Conservation (phyloP, 2,329 filamentous ascomycete species). For the Aspergillus fumigatiaffinis region DNA sequence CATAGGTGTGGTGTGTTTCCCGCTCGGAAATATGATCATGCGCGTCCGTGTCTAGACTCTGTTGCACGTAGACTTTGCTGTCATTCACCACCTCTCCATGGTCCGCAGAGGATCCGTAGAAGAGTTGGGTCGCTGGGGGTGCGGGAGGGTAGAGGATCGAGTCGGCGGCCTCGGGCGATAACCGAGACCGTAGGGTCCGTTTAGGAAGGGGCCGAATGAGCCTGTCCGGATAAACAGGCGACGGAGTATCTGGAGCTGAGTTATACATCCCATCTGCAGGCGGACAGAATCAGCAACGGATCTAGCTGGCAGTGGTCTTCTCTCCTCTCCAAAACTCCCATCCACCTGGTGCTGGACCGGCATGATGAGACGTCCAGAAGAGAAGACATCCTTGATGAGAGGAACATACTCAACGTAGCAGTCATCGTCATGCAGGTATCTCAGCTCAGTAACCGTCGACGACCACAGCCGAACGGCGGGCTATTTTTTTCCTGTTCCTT, state of each 20-base stretch:
- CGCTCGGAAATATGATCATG: constrained; percentile 37
- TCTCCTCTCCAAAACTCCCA: constrained; percentile 7
- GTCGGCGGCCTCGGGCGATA: constrained; percentile 79
- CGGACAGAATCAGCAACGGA: constrained; percentile 36
- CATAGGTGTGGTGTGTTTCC: constrained; percentile 45
- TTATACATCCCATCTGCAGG: constrained; percentile 48
- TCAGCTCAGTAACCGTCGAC: constrained; percentile 25
- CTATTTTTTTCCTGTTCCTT: constrained; percentile 15
- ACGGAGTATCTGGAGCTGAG: constrained; percentile 64
- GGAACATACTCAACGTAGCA: constrained; percentile 43
- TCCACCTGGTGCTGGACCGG: constrained; percentile 9
- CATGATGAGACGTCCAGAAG: constrained; percentile 12
- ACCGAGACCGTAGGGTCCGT: constrained; percentile 77
- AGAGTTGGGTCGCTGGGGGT: constrained; percentile 67
- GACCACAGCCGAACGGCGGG: constrained; percentile 23
- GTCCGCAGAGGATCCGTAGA: constrained; percentile 66
- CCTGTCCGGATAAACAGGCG: constrained; percentile 79
- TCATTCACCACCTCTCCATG: constrained; percentile 50
- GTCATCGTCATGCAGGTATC: constrained; percentile 35
- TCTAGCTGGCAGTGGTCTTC: constrained; percentile 20
- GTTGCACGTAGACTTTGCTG: constrained; percentile 43
- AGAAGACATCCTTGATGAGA: constrained; percentile 14
- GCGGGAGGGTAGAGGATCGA: constrained; percentile 78
- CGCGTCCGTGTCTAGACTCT: constrained; percentile 39
- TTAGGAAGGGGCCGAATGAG: constrained; percentile 90